Evolutionary conservation across 768 basidiomycete genomes (phyloP).

Genomic region (Hericium rajendrae): DNA sequence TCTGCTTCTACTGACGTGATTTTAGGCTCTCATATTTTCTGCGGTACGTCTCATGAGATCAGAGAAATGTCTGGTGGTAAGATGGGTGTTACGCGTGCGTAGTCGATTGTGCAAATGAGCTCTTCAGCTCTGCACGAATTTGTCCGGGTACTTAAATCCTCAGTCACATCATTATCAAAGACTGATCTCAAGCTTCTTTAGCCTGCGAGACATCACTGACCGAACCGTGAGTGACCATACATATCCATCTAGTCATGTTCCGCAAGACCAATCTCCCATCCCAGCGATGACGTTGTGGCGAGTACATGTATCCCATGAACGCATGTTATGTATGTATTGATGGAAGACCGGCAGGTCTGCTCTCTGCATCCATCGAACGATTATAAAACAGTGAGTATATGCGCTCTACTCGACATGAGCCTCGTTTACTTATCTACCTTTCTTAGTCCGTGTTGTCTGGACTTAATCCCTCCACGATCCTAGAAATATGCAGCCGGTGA

Average conservation of each 20-base stretch:
- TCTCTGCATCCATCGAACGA: conserved; percentile 82
- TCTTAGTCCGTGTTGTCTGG: conserved; percentile 77
- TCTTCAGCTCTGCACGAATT: conserved; percentile 67
- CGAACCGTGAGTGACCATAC: conserved; percentile 51
- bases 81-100: not conserved
- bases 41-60: conserved; percentile 32
- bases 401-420: conserved; percentile 19
- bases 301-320: not conserved
- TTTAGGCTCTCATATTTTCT: conserved; percentile 81
- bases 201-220: conserved; percentile 75
- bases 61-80: not conserved
- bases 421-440: conserved; percentile 3
- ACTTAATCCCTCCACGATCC: conserved; percentile 58
- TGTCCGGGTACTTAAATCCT: conserved; percentile 52
- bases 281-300: conserved; percentile 25
- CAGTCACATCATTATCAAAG: not conserved
- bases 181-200: conserved; percentile 18
- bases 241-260: not conserved
- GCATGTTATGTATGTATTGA: not conserved
- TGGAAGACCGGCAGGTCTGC: conserved; percentile 45
- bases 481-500: conserved; percentile 77
- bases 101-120: conserved; percentile 82
- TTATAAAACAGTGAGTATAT: conserved; percentile 67
- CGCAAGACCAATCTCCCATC: not conserved
- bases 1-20: not conserved